Base-by-base conservation (phyloP, 2,329 filamentous ascomycete species). In the Diaporthe amygdali region DNA sequence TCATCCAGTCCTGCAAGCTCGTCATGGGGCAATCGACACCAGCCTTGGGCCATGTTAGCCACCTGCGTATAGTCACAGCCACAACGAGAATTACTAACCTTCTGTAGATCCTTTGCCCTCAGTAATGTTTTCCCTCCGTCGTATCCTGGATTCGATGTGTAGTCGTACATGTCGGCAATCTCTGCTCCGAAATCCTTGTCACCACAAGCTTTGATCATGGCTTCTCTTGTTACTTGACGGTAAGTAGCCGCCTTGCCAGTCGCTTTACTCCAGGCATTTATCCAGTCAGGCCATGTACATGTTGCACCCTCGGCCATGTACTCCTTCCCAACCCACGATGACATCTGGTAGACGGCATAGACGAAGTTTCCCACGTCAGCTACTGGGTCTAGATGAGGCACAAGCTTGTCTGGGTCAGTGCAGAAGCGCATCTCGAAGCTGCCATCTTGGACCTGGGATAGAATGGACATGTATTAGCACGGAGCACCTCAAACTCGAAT, bases 261-360 rank as follows among this genome's bases (percentile, higher is more conserved):
- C 3, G 81, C 74, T 6, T 78, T 72, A 17, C 80, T 79, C 84
- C 85, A 87, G 0, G 81, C 76, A 22, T 78, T 74, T 10, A 85
- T 81, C 74, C 81, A 87, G 9, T 87, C 84, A 5, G 79, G 72
- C 84, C 85, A 87, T 37, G 79, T 86, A 75, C 83, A 84, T 5
- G 77, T 81, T 4, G 83, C 81, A 2, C 85, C 85, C 37, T 79
- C 84, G 0, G 85, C 85, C 81, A 88, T 86, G 74, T 87, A 88
- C 1, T 78, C 76, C 56, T 84, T 84, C 1, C 85, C 85, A 22
- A 20, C 30, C 34, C 66, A 68, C 0, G 85, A 81, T 0, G 84
- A 82, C 84, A 87, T 85, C 72, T 87, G 82, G 55, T 80, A 82
- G 1, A 88, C 84, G 14, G 84, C 86, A 63, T 85, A 86, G 17